Evolutionary conservation across 208 protist species (phyloP).

Genomic region (Entamoeba dispar): DNA sequence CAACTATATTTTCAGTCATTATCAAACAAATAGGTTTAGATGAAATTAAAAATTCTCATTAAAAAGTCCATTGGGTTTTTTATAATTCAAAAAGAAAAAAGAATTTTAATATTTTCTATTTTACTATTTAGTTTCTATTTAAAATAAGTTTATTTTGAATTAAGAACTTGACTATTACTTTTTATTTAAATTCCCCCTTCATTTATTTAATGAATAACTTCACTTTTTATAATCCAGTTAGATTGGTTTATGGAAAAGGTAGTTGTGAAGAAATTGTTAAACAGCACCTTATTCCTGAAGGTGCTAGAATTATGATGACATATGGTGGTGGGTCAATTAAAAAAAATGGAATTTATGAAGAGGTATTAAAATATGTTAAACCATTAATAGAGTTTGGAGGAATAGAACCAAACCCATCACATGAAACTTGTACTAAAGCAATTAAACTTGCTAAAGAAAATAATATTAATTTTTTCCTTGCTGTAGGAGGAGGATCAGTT

Average conservation of each 20-base stretch:
- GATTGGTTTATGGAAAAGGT: neutral
- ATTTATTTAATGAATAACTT: neutral
- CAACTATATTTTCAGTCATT: no score
- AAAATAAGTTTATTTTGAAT: no score
- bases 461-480: neutral
- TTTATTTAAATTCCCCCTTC: neutral
- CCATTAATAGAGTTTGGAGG: neutral
- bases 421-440: neutral
- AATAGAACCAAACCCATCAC: conserved; percentile 2
- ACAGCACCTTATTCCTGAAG: neutral
- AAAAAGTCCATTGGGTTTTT: no score
- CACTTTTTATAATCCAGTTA: neutral
- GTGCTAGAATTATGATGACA: neutral
- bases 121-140: no score
- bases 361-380: neutral
- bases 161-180: no score
- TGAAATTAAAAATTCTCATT: no score
- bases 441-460: neutral
- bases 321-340: conserved; percentile 9
- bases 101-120: no score
- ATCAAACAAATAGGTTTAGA: no score
- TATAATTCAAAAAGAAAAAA: no score
- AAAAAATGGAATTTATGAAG: conserved; percentile 14
- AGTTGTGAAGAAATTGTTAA: neutral
- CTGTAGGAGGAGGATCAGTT: conserved; percentile 16